A percentile compares a stretch with the other conserved stretches of the same genome.
Conservation (phyloP, 2,329 filamentous ascomycete species). For the Phyllosticta ampelicida region DNA sequence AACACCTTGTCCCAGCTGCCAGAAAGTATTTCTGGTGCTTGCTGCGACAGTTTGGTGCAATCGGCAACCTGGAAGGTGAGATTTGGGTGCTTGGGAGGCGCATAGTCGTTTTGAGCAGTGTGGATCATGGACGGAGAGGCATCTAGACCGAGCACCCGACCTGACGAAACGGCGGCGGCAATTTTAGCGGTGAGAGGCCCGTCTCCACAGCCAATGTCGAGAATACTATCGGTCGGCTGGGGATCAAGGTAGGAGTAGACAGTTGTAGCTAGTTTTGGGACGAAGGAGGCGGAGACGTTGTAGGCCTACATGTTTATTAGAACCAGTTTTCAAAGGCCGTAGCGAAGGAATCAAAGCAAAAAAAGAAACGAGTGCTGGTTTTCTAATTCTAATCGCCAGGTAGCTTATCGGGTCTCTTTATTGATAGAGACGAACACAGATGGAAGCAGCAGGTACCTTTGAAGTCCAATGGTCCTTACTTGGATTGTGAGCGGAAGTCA, state of each 20-base stretch:
- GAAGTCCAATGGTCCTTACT: constrained; percentile 8
- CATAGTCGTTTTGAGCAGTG: constrained; percentile 20
- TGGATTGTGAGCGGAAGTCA: not conserved
- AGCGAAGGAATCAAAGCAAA: not conserved
- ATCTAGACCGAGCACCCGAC: constrained; percentile 30
- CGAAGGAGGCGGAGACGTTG: constrained; percentile 29
- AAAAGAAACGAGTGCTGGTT: not conserved
- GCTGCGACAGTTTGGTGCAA: constrained; percentile 18
- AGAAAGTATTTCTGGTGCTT: constrained; percentile 10
- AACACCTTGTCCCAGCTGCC: constrained; percentile 31
- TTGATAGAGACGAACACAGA: not conserved
- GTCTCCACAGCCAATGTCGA: constrained; percentile 32
- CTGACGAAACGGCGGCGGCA: constrained; percentile 27
- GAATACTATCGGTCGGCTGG: constrained; percentile 24
- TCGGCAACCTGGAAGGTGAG: constrained; percentile 22
- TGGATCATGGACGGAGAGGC: constrained; percentile 30
- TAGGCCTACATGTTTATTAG: constrained; percentile 18
- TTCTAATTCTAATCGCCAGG: not conserved
- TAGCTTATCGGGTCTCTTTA: not conserved
- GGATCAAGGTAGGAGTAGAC: constrained; percentile 28
- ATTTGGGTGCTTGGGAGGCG: constrained; percentile 10
- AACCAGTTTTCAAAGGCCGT: not conserved
- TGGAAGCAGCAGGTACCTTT: not conserved
- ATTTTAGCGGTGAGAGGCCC: constrained; percentile 30
- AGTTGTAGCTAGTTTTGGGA: constrained; percentile 30